Evolutionary conservation across 2,329 filamentous ascomycete genomes (phyloP), one percentile per base, ranked within the genome.

Genomic region (Aureobasidium sp.): DNA sequence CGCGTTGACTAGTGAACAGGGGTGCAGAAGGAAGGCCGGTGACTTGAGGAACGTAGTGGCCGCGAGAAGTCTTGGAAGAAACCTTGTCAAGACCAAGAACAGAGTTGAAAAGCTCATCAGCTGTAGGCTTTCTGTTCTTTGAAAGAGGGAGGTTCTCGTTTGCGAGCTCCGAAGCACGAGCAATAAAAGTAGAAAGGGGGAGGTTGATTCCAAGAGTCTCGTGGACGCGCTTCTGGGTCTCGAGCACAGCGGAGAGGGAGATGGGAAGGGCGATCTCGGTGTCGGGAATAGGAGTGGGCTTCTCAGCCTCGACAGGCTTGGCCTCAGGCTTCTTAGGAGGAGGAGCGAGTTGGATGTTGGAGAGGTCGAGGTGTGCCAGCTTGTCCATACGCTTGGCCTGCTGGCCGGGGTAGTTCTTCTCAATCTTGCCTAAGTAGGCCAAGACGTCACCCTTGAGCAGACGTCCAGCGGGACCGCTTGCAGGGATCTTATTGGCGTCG

Each of bases 361-460:
- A 94, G 27, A 99, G 85, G 73, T 99, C 93, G 59, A 99, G 85
- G 74, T 95, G 91, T 45, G 84, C 79, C 53, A 94, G 84, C 74
- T 91, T 87, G 64, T 84, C 80, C 71, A 96, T 87, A 58, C 85
- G 85, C 62, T 82, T 79, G 61, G 89, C 88, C 68, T 91, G 82
- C 64, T 85, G 80, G 24, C 84, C 81, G 1, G 93, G 89, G 67
- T 90, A 88, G 63, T 85, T 81, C 65, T 85, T 79, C 64, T 87
- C 80, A 70, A 97, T 90, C 68, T 82, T 80, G 65, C 94, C 94
- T 17, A 97, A 76, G 74, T 93, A 94, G 52, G 91, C 92, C 60
- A 99, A 85, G 7, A 99, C 88, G 72, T 99, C 94, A 61, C 94
- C 94, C 81, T 99, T 99, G 65, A 99, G 82, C 60, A 99, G 80